A percentile compares a stretch with the other conserved stretches of the same genome.
Conservation (phyloP, 352 stramenopile species). For the Pythium sukuiense region DNA sequence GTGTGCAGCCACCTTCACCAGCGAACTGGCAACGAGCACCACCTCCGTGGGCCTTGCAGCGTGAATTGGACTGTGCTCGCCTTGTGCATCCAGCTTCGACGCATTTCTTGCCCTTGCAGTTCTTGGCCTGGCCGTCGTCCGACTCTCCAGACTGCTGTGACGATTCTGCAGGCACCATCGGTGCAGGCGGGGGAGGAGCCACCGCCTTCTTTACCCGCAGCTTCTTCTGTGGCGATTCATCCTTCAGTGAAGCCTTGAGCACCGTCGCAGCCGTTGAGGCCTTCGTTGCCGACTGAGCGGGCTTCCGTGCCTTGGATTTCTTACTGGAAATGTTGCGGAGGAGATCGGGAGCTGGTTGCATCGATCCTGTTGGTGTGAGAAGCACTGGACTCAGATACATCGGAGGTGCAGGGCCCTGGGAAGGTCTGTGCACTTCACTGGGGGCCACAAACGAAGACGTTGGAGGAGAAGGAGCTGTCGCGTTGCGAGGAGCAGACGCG, state of each 20-base stretch:
- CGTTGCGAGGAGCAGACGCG: slow-evolving; percentile 11
- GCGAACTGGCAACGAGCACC: slow-evolving; percentile 70
- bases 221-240: not conserved
- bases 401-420: slow-evolving; percentile 5
- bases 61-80: slow-evolving; percentile 79
- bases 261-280: not conserved
- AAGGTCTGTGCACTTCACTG: slow-evolving; percentile 8
- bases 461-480: slow-evolving; percentile 7
- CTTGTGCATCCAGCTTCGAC: slow-evolving; percentile 55
- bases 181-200: not conserved
- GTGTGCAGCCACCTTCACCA: slow-evolving; percentile 56
- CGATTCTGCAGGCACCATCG: not conserved
- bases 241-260: slow-evolving; percentile 6
- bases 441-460: not conserved
- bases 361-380: slow-evolving; percentile 17
- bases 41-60: slow-evolving; percentile 78
- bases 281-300: slow-evolving; percentile 8
- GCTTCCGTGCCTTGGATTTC: slow-evolving; percentile 21
- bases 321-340: slow-evolving; percentile 27
- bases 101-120: slow-evolving; percentile 76
- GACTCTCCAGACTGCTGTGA: slow-evolving; percentile 27
- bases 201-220: not conserved
- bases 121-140: slow-evolving; percentile 21
- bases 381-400: slow-evolving; percentile 15
- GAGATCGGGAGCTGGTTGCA: slow-evolving; percentile 16